Base-by-base conservation (phyloP, 140 eudicot genomes). In the Anethum foeniculum region DNA sequence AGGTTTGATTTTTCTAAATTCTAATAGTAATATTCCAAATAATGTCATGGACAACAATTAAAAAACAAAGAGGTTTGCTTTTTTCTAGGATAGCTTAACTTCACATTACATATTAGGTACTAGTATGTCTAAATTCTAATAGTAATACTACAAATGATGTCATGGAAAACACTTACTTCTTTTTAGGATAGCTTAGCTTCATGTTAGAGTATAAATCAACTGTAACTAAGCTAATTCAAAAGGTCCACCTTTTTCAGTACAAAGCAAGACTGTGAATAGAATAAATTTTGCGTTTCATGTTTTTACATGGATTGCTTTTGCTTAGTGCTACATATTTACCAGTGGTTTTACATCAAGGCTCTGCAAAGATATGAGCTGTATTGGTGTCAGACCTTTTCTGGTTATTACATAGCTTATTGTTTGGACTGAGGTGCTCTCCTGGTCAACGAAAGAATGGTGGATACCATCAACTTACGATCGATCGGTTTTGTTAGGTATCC, bases 401-500 rank as follows among this genome's bases (percentile, higher is more conserved):
- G 43, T 67, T 32, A 30, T 28, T 67, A 67, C 41, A 67, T 32
- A 28, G 74, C n/a, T 67, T 67, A 43, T 15, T 30, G 74, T 67
- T 27, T 30, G 79, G 71, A 79, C 81, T 81, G 32, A 75, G 82
- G 34, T 39, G 77, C 73, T 79, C 82, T 84, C 86, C 83, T 88
- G n/a, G 96, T 90, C 77, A 95, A 87, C 1, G 97, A 90, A 79
- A 90, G 90, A 80, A 92, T 92, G 72, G 99, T 95, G 77, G 95
- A 91, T 69, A 90, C 93, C 99, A 95, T 92, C 65, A 95, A 91
- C 85, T 92, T 90, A 86, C 90, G 82, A 88, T 95, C 97, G 32
- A 95, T 95, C 76, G 99, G 99, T 80, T 95, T 95, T 8, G 99
- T 95, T 80, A 95, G 86, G 71, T 95, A 92, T 25, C 97, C 99